A percentile compares a stretch with the other conserved stretches of the same genome.
Evolutionary conservation across 2,329 filamentous ascomycete species (phyloP).

Genomic region (Trichoderma harzianum): DNA sequence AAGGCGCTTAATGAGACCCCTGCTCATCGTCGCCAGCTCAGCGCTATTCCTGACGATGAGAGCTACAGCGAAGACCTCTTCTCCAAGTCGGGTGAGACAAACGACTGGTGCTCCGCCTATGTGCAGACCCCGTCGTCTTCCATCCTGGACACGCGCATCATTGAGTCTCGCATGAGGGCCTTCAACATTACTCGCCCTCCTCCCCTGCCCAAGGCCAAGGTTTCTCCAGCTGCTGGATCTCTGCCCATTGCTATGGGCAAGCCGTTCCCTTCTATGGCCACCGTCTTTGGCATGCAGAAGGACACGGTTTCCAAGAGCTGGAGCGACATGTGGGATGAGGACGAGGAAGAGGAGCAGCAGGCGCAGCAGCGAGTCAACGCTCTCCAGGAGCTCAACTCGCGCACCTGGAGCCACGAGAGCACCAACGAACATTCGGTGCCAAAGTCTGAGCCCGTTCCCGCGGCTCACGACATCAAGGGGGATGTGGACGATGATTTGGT

Average conservation of each 20-base stretch:
- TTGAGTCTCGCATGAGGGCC: conserved; percentile 79
- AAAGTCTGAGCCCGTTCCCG: conserved; percentile 22
- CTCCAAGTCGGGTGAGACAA: conserved; percentile 67
- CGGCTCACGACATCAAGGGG: conserved; percentile 37
- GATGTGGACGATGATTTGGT: conserved; percentile 63
- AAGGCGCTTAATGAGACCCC: conserved; percentile 80
- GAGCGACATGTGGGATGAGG: conserved; percentile 98
- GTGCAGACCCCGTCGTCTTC: conserved; percentile 79
- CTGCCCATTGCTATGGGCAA: conserved; percentile 78
- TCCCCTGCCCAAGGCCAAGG: conserved; percentile 36
- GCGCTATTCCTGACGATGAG: conserved; percentile 76
- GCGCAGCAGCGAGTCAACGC: conserved; percentile 45
- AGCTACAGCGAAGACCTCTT: conserved; percentile 84
- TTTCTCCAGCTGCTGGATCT: conserved; percentile 62
- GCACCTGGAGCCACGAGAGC: conserved; percentile 77
- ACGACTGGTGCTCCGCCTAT: conserved; percentile 76
- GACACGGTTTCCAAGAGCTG: conserved; percentile 94
- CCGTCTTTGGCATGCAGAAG: conserved; percentile 73
- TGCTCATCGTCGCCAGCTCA: conserved; percentile 67
- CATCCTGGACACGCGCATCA: conserved; percentile 74
- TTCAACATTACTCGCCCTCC: conserved; percentile 53
- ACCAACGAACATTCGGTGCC: conserved; percentile 42
- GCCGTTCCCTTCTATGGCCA: conserved; percentile 69
- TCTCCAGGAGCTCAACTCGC: conserved; percentile 65
- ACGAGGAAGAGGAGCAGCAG: conserved; percentile 69